Base-by-base conservation (phyloP, 768 basidiomycete genomes). In the Hygrocybe coccinea region DNA sequence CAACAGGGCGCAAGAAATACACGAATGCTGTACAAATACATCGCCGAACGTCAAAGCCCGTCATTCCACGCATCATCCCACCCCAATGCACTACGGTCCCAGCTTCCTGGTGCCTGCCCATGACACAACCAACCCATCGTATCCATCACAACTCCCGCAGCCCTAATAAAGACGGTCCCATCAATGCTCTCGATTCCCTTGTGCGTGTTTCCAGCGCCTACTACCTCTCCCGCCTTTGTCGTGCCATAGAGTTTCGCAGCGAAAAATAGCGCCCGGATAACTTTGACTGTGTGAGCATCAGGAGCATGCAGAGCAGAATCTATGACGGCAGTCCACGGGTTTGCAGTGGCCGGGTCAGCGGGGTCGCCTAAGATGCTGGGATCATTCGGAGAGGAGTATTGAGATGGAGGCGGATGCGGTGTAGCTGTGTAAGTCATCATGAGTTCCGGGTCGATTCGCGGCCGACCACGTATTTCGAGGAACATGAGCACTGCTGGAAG, bases 11-110 rank as follows among this genome's bases (percentile, higher is more conserved):
- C 29, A 8, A 29, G 29, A 29, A 29, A 29, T 29, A 29, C 29
- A 29, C 29, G 29, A 29, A 29, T 29, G 29, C 29, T 29, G 3
- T 29, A 4, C 4, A 29, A 29, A 29, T 4, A 29, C 29, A 29
- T 29, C 8, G 29, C 29, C 29, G 3, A 29, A 29, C 29, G 29
- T 29, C 29, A 29, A 29, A 29, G 29, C 3, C 29, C 29, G 8
- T 29, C 29, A 29, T 29, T 29, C 84, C 82, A 84, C 9, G 82
- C 79, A 9, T 75, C 81, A 55, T 83, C 80, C 80, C 82, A 84
- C 1, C 82, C 83, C 35, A 83, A 67, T 2, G 75, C 82, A 64
- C 78, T 81, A 25, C 75, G 57, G 65, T 84, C 83, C 84, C 84
- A 85, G 33, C 62, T 41, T 15, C 78, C 76, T 37, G 68, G 74